phyloP scores from a whole-genome alignment of 2,329 filamentous ascomycete genomes.

The Tothia fuscella region DNA sequence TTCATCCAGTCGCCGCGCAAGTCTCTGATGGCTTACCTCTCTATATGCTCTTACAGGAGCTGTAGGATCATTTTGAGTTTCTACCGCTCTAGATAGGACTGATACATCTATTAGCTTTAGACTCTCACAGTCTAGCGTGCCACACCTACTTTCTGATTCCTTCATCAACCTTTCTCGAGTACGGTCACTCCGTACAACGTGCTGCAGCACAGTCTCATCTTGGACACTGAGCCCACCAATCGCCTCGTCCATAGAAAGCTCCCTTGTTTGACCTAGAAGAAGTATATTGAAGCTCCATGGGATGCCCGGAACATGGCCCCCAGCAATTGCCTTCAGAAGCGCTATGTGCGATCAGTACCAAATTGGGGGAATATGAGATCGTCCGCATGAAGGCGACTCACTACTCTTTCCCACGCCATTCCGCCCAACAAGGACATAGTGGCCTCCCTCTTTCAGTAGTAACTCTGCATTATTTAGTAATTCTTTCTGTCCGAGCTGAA shows the following conservation, averaged over 20 bases:
- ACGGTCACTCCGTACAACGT: constrained; percentile 47
- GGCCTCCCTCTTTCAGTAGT: constrained; percentile 56
- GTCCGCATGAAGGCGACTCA: too few species aligned
- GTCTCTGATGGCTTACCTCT: constrained; percentile 47
- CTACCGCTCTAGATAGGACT: constrained; percentile 50
- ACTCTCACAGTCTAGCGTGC: constrained; percentile 27
- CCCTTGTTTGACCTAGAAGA: constrained; percentile 23
- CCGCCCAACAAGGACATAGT: constrained; percentile 68
- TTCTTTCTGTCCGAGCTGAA: constrained; percentile 51
- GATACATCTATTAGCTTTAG: constrained; percentile 13
- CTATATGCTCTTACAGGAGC: constrained; percentile 50
- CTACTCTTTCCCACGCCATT: constrained; percentile 78
- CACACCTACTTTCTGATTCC: constrained; percentile 39
- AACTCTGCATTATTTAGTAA: constrained; percentile 59
- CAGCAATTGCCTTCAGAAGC: constrained; percentile 60
- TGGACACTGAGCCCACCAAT: constrained; percentile 18
- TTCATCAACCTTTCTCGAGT: constrained; percentile 43
- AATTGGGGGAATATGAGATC: not conserved
- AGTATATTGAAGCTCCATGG: constrained; percentile 25
- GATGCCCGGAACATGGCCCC: constrained; percentile 62
- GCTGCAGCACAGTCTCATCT: constrained; percentile 46
- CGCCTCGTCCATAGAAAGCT: constrained; percentile 20
- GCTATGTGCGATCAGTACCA: constrained; percentile 33
- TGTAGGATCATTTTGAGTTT: constrained; percentile 40
- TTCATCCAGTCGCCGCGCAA: constrained; percentile 52